Evolutionary conservation across 202 grass and related monocot genomes (phyloP), one percentile per base, ranked within the genome.

Genomic region (Hordeum pubiflorum): DNA sequence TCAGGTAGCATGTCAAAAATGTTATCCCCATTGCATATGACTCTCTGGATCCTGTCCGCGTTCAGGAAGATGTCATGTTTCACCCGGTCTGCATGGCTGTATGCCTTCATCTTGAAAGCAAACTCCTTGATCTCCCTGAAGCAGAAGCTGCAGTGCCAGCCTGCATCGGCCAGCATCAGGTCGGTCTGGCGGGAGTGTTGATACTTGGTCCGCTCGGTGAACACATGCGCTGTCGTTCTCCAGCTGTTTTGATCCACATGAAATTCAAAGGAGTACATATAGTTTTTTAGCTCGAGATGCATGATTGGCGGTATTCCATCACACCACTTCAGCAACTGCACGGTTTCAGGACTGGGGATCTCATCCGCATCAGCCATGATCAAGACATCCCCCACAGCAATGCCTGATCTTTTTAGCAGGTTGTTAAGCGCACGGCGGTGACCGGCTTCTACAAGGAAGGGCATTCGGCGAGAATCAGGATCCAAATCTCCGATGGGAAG

Each of bases 71-170:
- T 88, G 37, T 72, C 37, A 63, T 80, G 66, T 5, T 74, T 87
- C 64, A 98, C 92, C 46, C 95, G 84, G 76, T 98, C 95, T 0
- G 95, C 95, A 1, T 98, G 95, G 78, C 95, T 98, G 39, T 98
- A 98, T 0, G 90, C 90, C 68, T 74, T 98, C 92, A 98, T 98
- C 87, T 98, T 98, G 86, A 98, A 98, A 68, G 89, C 73, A 50
- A 98, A 95, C 40, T 95, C 95, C 39, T 93, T 88, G 27, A 98
- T 98, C 44, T 23, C 64, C 37, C 90, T 87, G 83, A 98, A 98
- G 85, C 95, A 98, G 82, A 98, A 98, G 67, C 95, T 98, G 76
- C 95, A 98, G 63, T 98, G 95, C 95, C 95, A 98, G 15, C 95
- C 92, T 0, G 92, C 86, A 26, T 98, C 95, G 3, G 90, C 87